Base-by-base conservation (phyloP, 257 asterid species). In the Cinchona pubescens region DNA sequence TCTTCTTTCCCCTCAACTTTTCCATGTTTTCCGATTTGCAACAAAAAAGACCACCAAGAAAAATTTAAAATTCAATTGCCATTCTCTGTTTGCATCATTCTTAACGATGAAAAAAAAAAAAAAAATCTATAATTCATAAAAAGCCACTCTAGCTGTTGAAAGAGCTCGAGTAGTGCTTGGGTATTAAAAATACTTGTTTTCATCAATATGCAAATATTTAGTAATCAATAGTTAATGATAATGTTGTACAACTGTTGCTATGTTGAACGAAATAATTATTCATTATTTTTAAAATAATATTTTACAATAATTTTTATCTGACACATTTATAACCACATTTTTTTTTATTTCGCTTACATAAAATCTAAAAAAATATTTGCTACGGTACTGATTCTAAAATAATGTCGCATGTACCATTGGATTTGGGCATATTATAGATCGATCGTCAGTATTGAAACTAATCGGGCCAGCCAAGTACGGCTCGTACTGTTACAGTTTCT, bases 1-100 rank as follows among this genome's bases (percentile, higher is more conserved):
- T 35, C 19, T 42, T 34, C 14, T 34, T 62, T 40, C 8, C 15
- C 21, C 3, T 5, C 23, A 15, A 42, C 67, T n/a, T 67, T 71
- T 27, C 80, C 79, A 40, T 77, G 80, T 71, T 61, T 61, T 78
- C 61, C 5, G 73, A 38, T 30, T 55, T 78, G 48, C 61, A 35
- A 69, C 29, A 46, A 72, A 59, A 59, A 65, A 43, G 59, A 35
- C 55, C 71, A 71, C 40, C 66, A 19, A 23, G 29, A 51, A 58
- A 13, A 35, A 32, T 45, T 34, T 27, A 29, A n/a, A n/a, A 49
- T 51, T 37, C 51, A 59, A 29, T 74, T 32, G 13, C 45, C 23
- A 49, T 3, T 53, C 34, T 69, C n/a, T 48, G 35, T n/a, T n/a
- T 34, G 71, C 71, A 66, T 30, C 34, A 40, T 37, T 38, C 25